Conservation (phyloP, 2,329 filamentous ascomycete genomes). For the Beauveria scarabaeidicola region DNA sequence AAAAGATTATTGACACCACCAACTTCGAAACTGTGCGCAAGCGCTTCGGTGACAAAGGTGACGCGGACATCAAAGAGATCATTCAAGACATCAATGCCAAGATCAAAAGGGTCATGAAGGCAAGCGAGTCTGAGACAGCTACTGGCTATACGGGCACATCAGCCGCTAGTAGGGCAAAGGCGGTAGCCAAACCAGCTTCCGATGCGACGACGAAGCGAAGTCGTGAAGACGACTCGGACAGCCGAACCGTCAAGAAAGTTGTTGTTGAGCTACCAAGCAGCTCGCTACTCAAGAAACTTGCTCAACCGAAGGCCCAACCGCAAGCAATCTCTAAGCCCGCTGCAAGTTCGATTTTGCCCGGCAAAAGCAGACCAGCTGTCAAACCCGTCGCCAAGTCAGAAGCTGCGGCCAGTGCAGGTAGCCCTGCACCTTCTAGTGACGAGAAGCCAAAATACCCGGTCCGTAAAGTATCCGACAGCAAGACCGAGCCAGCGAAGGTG, state of each 20-base stretch:
- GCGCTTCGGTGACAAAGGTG: conserved; percentile 55
- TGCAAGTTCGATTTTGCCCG: conserved; percentile 28
- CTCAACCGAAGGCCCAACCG: conserved; percentile 25
- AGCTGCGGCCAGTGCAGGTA: conserved; percentile 16
- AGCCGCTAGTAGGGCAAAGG: conserved; percentile 29
- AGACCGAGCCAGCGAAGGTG: conserved; percentile 19
- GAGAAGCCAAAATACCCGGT: conserved; percentile 21
- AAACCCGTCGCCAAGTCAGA: conserved; percentile 35
- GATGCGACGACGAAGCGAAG: conserved; percentile 26
- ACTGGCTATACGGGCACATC: conserved; percentile 33
- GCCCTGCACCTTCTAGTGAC: conserved; percentile 20
- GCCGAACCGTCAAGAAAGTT: conserved; percentile 33
- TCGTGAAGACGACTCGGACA: conserved; percentile 33
- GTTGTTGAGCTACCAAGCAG: conserved; percentile 29
- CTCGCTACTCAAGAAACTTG: conserved; percentile 32
- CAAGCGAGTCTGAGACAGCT: conserved; percentile 24
- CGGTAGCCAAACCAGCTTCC: conserved; percentile 22
- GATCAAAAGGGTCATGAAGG: conserved; percentile 32
- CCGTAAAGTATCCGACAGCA: conserved; percentile 8
- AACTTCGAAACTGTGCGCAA: conserved; percentile 59
- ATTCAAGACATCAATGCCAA: conserved; percentile 48
- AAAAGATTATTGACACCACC: conserved; percentile 52
- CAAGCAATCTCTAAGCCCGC: conserved; percentile 23
- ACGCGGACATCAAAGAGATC: conserved; percentile 53
- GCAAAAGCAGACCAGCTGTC: conserved; percentile 35